A percentile compares a stretch with the other conserved stretches of the same genome.
Conservation (phyloP, 1,284 basidiomycete genomes). For the Melampsora larici-populina region DNA sequence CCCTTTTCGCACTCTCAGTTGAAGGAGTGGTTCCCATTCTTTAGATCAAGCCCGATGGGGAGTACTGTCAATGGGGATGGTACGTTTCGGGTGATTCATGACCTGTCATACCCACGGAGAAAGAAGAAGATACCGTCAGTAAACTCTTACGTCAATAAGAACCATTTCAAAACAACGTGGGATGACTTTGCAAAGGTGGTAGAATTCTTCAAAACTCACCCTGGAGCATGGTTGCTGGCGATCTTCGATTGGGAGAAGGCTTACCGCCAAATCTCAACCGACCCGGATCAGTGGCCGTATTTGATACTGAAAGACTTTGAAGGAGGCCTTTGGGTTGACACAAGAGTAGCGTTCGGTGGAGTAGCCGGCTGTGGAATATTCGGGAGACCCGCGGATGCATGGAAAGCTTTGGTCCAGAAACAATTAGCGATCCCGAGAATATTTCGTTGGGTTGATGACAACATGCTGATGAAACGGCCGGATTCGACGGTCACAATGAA, state of each 20-base stretch:
- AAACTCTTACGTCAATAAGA: background rate
- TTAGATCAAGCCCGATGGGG: no score
- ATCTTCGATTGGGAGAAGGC: no score
- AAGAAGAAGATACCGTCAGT: background rate
- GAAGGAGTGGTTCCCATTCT: background rate
- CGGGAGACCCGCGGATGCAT: background rate
- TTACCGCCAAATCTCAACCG: background rate
- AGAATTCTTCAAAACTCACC: no score
- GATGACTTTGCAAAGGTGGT: background rate
- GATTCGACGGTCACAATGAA: background rate
- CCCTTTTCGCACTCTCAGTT: background rate
- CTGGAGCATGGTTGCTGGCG: background rate
- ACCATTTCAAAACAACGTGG: background rate
- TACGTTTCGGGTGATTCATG: background rate
- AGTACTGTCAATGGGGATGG: slow-evolving; percentile 1
- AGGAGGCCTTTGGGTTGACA: background rate
- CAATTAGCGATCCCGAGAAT: background rate
- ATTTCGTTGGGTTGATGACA: slow-evolving; percentile 1
- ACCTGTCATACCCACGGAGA: slow-evolving; percentile 6
- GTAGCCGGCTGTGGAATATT: slow-evolving; percentile 8
- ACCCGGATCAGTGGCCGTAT: background rate
- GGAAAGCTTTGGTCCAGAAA: background rate
- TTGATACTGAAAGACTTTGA: background rate
- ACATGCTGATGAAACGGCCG: background rate
- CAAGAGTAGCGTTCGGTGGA: background rate